These are phyloP conservation scores for Fraxinus paxiana DNA, from an alignment of 305 asterid genomes.

Conservation along the genomic window DNA sequence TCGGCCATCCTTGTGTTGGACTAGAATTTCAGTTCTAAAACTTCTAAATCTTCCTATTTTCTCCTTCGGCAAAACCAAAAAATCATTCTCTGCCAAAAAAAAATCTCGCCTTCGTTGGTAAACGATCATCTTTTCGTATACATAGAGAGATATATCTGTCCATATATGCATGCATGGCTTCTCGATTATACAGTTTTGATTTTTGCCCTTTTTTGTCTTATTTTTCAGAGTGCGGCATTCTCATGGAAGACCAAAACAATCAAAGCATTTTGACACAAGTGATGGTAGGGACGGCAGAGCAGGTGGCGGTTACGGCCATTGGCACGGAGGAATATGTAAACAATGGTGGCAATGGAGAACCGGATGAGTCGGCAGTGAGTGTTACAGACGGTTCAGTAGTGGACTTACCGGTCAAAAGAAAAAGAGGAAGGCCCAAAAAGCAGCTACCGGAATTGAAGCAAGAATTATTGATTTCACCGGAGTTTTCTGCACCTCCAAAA, in stretches of 20 bases:
- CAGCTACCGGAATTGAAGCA: constrained; percentile 1
- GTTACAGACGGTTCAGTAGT: background rate
- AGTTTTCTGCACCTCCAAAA: constrained; percentile 21
- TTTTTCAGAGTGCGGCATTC: background rate
- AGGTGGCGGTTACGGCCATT: constrained; percentile 3
- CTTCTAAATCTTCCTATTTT: background rate
- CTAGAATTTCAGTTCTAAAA: constrained; percentile 1
- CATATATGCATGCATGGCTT: constrained; percentile 21
- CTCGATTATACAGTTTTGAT: background rate
- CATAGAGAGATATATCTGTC: background rate
- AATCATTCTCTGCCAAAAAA: background rate
- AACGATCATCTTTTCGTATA: background rate
- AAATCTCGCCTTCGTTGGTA: background rate
- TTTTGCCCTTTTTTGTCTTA: background rate
- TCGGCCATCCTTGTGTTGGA: background rate
- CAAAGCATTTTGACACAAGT: background rate
- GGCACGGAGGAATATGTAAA: background rate
- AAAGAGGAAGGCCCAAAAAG: constrained; percentile 40
- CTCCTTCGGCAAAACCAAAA: background rate
- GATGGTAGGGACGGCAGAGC: background rate
- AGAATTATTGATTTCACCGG: constrained; percentile 11
- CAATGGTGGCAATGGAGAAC: background rate
- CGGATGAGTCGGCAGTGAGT: background rate
- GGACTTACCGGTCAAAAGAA: constrained; percentile 22
- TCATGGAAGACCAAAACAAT: constrained; percentile 19